Percentiles rank a stretch among this genome's conserved stretches.
These are phyloP conservation scores for Fusarium nelsonii DNA, from an alignment of 2,329 filamentous ascomycete genomes.

Conservation along the genomic window DNA sequence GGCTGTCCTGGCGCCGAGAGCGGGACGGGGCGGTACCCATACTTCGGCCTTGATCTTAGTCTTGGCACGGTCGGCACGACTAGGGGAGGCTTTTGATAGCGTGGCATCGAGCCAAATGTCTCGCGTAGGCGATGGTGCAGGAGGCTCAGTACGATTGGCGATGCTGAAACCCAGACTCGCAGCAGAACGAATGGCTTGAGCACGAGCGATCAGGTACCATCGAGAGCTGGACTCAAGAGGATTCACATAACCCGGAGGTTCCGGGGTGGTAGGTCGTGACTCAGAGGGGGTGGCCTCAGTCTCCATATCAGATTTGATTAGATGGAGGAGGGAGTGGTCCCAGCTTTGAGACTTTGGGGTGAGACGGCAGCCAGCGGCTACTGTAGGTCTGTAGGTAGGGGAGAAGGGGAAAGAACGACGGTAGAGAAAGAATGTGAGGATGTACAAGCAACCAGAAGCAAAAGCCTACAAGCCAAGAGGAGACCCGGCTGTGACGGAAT, in stretches of 20 bases:
- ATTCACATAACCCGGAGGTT: constrained; percentile 57
- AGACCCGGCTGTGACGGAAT: constrained; percentile 28
- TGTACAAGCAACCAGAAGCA: constrained; percentile 17
- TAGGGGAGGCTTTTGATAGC: constrained; percentile 52
- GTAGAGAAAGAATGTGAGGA: constrained; percentile 12
- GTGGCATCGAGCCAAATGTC: constrained; percentile 60
- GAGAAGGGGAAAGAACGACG: not conserved
- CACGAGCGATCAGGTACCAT: constrained; percentile 59
- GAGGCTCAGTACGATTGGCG: constrained; percentile 57
- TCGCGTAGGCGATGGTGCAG: constrained; percentile 54
- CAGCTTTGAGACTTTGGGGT: constrained; percentile 24
- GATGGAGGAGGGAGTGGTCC: constrained; percentile 22
- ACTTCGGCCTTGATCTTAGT: constrained; percentile 61
- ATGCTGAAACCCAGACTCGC: constrained; percentile 59
- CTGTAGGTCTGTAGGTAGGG: not conserved
- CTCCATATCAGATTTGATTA: constrained; percentile 43
- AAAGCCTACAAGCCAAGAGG: constrained; percentile 28
- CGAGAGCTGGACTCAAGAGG: constrained; percentile 59
- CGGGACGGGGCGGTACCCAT: constrained; percentile 55
- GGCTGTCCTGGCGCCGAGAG: constrained; percentile 59
- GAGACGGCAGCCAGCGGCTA: constrained; percentile 26
- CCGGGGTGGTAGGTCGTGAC: constrained; percentile 50
- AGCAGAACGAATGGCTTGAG: constrained; percentile 59
- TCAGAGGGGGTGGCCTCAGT: constrained; percentile 47
- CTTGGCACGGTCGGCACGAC: constrained; percentile 50